Evolutionary conservation across 1,284 basidiomycete genomes (phyloP).

Genomic region (Pseudozyma sp.): DNA sequence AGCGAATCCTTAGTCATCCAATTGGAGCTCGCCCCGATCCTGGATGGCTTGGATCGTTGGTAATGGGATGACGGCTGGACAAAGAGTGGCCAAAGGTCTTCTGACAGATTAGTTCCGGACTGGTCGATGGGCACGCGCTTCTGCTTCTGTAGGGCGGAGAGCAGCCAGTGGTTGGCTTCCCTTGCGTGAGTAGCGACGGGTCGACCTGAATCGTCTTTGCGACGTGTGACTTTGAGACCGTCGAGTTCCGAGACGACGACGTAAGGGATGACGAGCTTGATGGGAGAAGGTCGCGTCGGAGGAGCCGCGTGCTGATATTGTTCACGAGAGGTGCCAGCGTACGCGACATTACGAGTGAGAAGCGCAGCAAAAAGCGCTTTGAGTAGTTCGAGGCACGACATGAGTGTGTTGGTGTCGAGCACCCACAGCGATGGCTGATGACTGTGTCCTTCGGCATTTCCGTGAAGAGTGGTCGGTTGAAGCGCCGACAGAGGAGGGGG

Average conservation of each 20-base stretch:
- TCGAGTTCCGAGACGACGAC: constrained; percentile 47
- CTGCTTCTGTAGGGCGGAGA: constrained; percentile 47
- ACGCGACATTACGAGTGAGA: constrained; percentile 35
- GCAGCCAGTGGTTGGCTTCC: constrained; percentile 48
- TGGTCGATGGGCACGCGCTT: constrained; percentile 40
- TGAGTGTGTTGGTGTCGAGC: constrained; percentile 50
- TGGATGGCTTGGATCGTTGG: constrained; percentile 6
- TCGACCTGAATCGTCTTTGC: constrained; percentile 27
- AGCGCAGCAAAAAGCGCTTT: constrained; percentile 48
- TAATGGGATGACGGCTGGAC: constrained; percentile 35
- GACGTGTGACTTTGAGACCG: constrained; percentile 35
- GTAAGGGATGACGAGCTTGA: constrained; percentile 45
- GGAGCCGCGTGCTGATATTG: constrained; percentile 2
- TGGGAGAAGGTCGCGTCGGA: constrained; percentile 24
- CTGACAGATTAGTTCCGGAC: constrained; percentile 15
- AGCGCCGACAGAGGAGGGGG: constrained; percentile 15
- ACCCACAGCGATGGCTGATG: constrained; percentile 42
- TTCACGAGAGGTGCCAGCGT: constrained; percentile 11
- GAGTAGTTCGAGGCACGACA: constrained; percentile 45
- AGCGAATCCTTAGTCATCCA: constrained; percentile 11
- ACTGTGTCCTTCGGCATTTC: background rate
- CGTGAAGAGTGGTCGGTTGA: constrained; percentile 8
- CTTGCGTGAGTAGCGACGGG: constrained; percentile 38
- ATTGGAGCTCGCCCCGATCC: background rate
- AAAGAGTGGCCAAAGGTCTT: constrained; percentile 35